Percentiles rank a stretch among this genome's conserved stretches.
phyloP scores from a whole-genome alignment of 495 filamentous ascomycete genomes.

The Hypoxylon trugodes region DNA sequence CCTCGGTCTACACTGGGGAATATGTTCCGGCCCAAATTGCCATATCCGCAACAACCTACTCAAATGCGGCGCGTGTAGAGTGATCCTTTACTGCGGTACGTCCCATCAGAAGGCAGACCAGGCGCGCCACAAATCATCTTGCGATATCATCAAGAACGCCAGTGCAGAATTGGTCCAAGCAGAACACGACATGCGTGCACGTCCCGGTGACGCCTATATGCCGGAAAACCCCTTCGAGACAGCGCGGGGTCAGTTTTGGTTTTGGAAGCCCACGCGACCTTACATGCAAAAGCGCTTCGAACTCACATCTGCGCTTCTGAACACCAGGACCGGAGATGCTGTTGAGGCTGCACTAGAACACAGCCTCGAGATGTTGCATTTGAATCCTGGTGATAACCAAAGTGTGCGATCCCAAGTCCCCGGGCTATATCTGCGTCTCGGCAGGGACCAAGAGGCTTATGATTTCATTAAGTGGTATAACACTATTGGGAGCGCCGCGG shows the following conservation, averaged over 20 bases:
- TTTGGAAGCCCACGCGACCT: slow-evolving; percentile 43
- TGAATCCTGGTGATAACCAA: slow-evolving; percentile 55
- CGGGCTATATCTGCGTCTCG: slow-evolving; percentile 52
- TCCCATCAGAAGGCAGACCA: slow-evolving; percentile 55
- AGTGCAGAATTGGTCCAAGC: slow-evolving; percentile 40
- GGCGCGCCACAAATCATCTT: slow-evolving; percentile 52
- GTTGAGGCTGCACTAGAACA: slow-evolving; percentile 47
- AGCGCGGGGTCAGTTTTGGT: slow-evolving; percentile 50
- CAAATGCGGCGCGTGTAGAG: slow-evolving; percentile 54
- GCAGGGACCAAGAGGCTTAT: slow-evolving; percentile 62
- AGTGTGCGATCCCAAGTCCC: slow-evolving; percentile 53
- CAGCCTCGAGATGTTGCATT: slow-evolving; percentile 51
- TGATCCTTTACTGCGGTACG: slow-evolving; percentile 55
- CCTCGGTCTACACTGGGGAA: background rate
- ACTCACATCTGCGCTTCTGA: slow-evolving; percentile 40
- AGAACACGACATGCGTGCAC: slow-evolving; percentile 47
- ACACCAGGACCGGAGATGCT: slow-evolving; percentile 43
- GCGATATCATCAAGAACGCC: slow-evolving; percentile 48
- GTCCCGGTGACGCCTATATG: slow-evolving; percentile 17
- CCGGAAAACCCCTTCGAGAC: slow-evolving; percentile 43
- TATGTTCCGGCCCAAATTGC: background rate
- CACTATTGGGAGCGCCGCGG: background rate
- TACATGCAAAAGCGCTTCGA: slow-evolving; percentile 54
- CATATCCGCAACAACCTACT: slow-evolving; percentile 3
- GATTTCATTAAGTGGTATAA: slow-evolving; percentile 61